Evolutionary conservation across 2,329 filamentous ascomycete species (phyloP).

Genomic region (Hymenotorrendiella dingleyae): DNA sequence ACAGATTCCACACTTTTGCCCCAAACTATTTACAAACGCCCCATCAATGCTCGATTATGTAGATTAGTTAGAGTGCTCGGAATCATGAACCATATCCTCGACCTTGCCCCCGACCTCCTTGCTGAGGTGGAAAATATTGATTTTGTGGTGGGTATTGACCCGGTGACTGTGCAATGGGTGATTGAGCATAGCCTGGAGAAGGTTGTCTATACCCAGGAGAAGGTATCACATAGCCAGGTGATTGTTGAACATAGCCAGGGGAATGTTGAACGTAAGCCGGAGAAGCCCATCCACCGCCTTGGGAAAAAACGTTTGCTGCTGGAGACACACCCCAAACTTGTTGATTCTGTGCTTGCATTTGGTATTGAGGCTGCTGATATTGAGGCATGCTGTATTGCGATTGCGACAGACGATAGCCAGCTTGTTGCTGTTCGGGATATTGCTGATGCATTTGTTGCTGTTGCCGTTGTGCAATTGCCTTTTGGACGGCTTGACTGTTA

Average conservation of each 20-base stretch:
- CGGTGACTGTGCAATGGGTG: slow-evolving; percentile 1
- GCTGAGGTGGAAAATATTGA: slow-evolving; percentile 11
- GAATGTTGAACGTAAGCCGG: slow-evolving; percentile 8
- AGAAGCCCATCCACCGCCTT: slow-evolving; percentile 32
- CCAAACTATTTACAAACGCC: neutral
- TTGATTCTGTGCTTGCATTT: slow-evolving; percentile 22
- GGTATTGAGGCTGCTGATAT: slow-evolving; percentile 19
- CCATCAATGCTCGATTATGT: neutral
- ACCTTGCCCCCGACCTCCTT: slow-evolving; percentile 11
- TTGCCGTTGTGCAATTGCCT: slow-evolving; percentile 65
- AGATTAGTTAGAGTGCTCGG: slow-evolving; percentile 2
- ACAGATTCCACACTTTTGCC: neutral
- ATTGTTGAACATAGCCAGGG: slow-evolving; percentile 5
- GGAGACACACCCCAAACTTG: slow-evolving; percentile 28
- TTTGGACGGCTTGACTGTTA: slow-evolving; percentile 64
- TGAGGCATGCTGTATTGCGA: slow-evolving; percentile 23
- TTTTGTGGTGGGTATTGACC: slow-evolving; percentile 8
- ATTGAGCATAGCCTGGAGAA: neutral
- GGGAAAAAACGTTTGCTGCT: slow-evolving; percentile 28
- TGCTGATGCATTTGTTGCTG: slow-evolving; percentile 38
- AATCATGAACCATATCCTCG: slow-evolving; percentile 7
- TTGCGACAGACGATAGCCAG: slow-evolving; percentile 17
- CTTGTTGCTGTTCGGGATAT: slow-evolving; percentile 12
- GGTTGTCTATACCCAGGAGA: slow-evolving; percentile 8
- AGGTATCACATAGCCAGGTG: slow-evolving; percentile 11